Base-by-base conservation (phyloP, 2,329 filamentous ascomycete genomes). In the Simplicillium aogashimaense region DNA sequence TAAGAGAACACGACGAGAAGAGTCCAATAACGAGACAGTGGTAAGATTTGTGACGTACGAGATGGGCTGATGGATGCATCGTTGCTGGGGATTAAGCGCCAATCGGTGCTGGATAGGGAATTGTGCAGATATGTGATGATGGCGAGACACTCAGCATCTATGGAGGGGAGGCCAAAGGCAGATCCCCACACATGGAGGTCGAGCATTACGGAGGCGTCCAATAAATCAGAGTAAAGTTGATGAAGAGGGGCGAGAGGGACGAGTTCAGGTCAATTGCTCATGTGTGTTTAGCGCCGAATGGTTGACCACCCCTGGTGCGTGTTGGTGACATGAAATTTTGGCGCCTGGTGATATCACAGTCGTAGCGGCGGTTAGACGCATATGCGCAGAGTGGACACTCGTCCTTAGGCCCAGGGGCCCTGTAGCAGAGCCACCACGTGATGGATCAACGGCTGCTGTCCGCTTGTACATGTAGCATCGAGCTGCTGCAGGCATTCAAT, bases 171-270 rank as follows among this genome's bases (percentile, higher is more conserved):
- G 32, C 80, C 81, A 59, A 95, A 94, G 32, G 86, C 89, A 40
- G 87, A 81, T 37, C 89, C 89, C 83, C 89, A 94, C 54, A 95
- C 75, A 63, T 95, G 84, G 44, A 98, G 76, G 64, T 90, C 77
- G 37, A 64, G 47, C 61, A 64, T 64, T 37, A 20, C 36, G 20
- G 20, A 25, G 20, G 20, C 20, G 5, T 6, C 20, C 20, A 6
- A 9, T 9, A 25, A 25, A 25, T 5, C 9, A 25, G 20, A 6
- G 20, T 17, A 37, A 18, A 37, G 13, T 9, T 35, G 33, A 35
- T 35, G 15, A 15, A 37, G 87, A 64, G 47, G 9, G 20, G 20
- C 20, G 20, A 77, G 53, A 59, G 62, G 65, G 39, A 37, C 36
- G 13, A 11, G 32, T 18, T 31, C 14, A 15, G 18, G 34, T 35